Percentiles rank a stretch among this genome's conserved stretches.
Conservation (phyloP, 164 flowering plant species). For the Cinnamomum micranthum region DNA sequence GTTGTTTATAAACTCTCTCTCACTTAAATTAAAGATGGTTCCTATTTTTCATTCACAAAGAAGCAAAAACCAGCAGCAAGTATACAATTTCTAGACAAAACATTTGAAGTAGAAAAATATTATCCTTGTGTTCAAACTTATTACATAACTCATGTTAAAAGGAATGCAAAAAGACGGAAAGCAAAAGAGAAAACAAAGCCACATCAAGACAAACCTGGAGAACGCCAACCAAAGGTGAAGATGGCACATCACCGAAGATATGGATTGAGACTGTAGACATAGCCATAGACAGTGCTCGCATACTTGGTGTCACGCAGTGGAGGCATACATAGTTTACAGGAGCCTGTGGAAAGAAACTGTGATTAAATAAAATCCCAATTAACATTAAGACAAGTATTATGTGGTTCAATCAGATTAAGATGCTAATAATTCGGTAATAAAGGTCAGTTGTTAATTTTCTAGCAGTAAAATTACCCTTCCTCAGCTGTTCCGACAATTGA, state of each 20-base stretch:
- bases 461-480: not conserved
- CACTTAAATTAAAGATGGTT: no score
- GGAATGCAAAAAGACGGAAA: not conserved
- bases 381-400: not conserved
- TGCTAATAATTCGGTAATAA: not conserved
- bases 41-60: not conserved
- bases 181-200: not conserved
- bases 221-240: constrained; percentile 80
- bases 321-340: constrained; percentile 78
- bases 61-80: not conserved
- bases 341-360: constrained; percentile 46
- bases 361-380: not conserved
- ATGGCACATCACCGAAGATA: constrained; percentile 88
- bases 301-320: constrained; percentile 69
- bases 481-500: not conserved
- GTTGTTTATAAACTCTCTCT: no score
- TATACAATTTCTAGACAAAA: not conserved
- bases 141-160: no score
- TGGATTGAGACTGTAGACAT: constrained; percentile 75
- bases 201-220: constrained; percentile 52
- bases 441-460: not conserved
- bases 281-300: constrained; percentile 86
- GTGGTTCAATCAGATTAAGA: not conserved
- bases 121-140: no score
- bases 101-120: not conserved